phyloP scores from a whole-genome alignment of 805 yeast genomes.

The Monosporozyma aquatica region DNA sequence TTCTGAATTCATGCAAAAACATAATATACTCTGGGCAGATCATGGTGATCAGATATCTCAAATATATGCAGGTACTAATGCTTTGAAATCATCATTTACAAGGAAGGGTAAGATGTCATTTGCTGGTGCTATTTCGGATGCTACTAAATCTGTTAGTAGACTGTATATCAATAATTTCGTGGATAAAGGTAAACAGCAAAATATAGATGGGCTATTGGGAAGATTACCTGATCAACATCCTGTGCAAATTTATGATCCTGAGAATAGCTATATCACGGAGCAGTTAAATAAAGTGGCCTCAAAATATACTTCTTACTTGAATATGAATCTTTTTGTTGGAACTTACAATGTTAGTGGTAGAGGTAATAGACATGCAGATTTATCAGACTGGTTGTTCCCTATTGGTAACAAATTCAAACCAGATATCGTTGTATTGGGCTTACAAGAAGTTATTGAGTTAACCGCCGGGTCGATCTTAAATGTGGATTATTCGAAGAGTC shows the following conservation, averaged over 20 bases:
- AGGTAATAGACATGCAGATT: conserved; percentile 41
- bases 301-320: conserved; percentile 51
- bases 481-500: conserved; percentile 67
- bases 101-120: conserved; percentile 92
- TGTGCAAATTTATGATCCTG: conserved; percentile 77
- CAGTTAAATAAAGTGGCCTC: conserved; percentile 36
- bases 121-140: conserved; percentile 93
- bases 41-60: conserved; percentile 95
- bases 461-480: conserved; percentile 83
- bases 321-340: conserved; percentile 64
- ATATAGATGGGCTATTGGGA: conserved; percentile 80
- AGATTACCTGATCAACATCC: conserved; percentile 58
- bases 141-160: conserved; percentile 88
- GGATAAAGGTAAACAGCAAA: conserved; percentile 79
- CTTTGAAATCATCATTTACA: conserved; percentile 86
- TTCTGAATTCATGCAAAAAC: conserved; percentile 56
- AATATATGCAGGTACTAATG: conserved; percentile 96
- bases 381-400: conserved; percentile 76
- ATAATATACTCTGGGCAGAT: conserved; percentile 92
- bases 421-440: conserved; percentile 76
- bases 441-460: conserved; percentile 89
- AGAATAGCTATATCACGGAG: conserved; percentile 65
- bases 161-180: conserved; percentile 92
- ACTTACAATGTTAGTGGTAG: conserved; percentile 84
- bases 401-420: conserved; percentile 47